Base-by-base conservation (phyloP, 768 basidiomycete species). In the Agaricus bisporus region DNA sequence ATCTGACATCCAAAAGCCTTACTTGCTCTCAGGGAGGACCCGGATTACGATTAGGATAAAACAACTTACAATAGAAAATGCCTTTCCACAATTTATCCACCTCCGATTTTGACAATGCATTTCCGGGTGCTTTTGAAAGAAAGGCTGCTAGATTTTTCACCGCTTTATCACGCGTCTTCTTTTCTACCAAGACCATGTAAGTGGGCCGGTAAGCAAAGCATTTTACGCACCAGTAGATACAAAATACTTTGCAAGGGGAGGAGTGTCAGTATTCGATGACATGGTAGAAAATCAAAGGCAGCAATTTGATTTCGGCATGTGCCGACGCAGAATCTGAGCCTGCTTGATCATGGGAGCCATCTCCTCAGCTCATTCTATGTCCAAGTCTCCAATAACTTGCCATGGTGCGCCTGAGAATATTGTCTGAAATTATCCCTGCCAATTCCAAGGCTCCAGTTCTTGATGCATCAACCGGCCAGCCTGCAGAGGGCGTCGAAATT, bases 1-100 rank as follows among this genome's bases (percentile, higher is more conserved):
- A 71, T 99, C 95, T 9, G 95, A 98, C 94, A 98, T 98, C 95
- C 95, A 99, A 70, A 94, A 98, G 66, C 95, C 95, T 32, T 97
- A 54, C 10, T 22, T 38, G 11, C 47, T 15, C 28, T 50, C 45
- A 39, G 25, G 29, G 15, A 3, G 1, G 43, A 20, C 20, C 9
- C 17, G 1, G 18, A 25, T 20, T 5, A 41, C 22, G 17, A 20
- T 12, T 39, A 18, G 15, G 22, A 22, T 22, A 22, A 45, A 22
- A 5, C 68, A 39, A 15, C 83, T 59, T 58, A 93, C 95, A 97
- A 68, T 95, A 99, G 68, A 95, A 99, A 48, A 98, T 80, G 0
- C 95, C 95, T 67, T 99, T 98, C 95, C 95, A 98, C 28, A 98
- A 68, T 68, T 94, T 95, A 57, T 82, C 79, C 84, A 97, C 86